phyloP scores from a whole-genome alignment of 805 yeast species.

The Suhomyces prunicola region DNA sequence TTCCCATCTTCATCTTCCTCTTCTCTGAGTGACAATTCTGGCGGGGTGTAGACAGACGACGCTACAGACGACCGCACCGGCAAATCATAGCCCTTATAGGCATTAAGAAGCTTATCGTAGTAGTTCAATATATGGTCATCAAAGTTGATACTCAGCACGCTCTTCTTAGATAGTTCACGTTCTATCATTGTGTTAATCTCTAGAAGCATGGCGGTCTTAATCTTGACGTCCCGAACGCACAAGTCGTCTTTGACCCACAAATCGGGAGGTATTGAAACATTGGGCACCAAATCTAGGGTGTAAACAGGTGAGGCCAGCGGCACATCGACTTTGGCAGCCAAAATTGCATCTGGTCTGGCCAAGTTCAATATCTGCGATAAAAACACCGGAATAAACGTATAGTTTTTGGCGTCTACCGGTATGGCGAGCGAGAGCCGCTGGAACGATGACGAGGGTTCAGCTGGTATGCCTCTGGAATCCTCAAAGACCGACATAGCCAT shows the following conservation, averaged over 20 bases:
- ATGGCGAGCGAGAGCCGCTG: constrained; percentile 25
- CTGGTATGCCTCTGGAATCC: background rate
- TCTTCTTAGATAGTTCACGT: constrained; percentile 11
- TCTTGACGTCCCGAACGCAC: constrained; percentile 25
- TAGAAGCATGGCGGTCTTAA: constrained; percentile 29
- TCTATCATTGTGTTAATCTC: constrained; percentile 33
- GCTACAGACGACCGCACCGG: constrained; percentile 2
- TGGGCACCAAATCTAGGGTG: constrained; percentile 29
- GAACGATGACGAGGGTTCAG: constrained; percentile 7
- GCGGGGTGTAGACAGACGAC: constrained; percentile 5
- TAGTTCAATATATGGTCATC: constrained; percentile 28
- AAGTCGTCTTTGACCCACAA: constrained; percentile 36
- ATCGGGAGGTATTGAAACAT: constrained; percentile 33
- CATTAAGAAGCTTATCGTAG: constrained; percentile 30
- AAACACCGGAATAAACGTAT: constrained; percentile 24
- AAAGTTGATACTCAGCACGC: constrained; percentile 5
- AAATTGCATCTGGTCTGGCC: constrained; percentile 13
- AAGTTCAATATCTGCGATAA: constrained; percentile 24
- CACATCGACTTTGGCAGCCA: constrained; percentile 6
- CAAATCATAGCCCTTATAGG: constrained; percentile 29
- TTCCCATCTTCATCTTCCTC: constrained; percentile 15
- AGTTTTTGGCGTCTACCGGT: constrained; percentile 25
- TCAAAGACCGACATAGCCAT: background rate
- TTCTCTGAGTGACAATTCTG: constrained; percentile 13
- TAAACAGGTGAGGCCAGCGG: background rate